phyloP scores from a whole-genome alignment of 441 rosid species.

The Metrosideros polymorpha region DNA sequence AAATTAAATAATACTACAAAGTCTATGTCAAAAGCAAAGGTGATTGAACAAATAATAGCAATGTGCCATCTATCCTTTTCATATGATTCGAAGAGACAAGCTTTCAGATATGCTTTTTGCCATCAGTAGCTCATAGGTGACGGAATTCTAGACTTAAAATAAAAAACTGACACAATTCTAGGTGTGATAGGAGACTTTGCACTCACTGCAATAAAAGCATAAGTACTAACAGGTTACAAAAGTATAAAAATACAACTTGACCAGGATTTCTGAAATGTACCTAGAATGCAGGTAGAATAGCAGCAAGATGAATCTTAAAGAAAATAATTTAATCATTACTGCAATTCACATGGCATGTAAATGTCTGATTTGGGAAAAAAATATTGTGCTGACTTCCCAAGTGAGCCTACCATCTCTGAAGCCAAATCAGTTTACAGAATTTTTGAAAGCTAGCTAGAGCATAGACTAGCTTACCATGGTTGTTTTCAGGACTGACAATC shows the following conservation, averaged over 20 bases:
- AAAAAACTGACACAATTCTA: background rate
- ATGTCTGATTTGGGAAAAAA: background rate
- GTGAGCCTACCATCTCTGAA: background rate
- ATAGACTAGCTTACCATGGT: constrained; percentile 45
- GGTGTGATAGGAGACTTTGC: background rate
- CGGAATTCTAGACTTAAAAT: background rate
- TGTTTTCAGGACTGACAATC: constrained; percentile 75
- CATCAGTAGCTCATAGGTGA: background rate
- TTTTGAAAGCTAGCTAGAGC: background rate
- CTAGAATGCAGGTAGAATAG: background rate
- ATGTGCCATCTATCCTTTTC: background rate
- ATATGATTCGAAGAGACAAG: background rate
- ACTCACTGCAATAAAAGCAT: background rate
- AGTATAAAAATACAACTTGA: background rate
- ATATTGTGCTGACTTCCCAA: background rate
- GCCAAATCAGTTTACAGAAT: background rate
- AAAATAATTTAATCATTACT: background rate
- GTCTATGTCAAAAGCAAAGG: background rate
- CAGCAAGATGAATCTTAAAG: background rate
- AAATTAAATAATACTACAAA: background rate
- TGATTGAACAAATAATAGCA: background rate
- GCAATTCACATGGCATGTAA: background rate
- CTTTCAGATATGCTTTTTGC: background rate
- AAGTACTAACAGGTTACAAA: background rate
- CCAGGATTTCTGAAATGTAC: background rate